phyloP scores from a whole-genome alignment of 148 eudicot genomes.

The Silene latifolia region DNA sequence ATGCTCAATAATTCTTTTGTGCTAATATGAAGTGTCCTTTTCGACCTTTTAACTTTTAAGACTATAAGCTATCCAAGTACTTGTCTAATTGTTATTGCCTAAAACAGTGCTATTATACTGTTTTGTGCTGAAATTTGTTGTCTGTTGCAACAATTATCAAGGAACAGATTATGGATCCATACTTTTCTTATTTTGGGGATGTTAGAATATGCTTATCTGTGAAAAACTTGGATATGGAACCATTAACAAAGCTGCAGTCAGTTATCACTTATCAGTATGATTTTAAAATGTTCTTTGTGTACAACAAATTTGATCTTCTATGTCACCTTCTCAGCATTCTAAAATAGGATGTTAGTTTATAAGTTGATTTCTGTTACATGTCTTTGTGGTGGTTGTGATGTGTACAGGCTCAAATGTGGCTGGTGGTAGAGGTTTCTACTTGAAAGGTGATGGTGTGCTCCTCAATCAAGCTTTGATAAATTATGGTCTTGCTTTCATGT shows the following conservation, averaged over 20 bases:
- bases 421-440: constrained; percentile 95
- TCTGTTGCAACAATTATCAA: no score
- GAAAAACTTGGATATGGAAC: neutral
- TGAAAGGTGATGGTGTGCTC: constrained; percentile 88
- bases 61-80: neutral
- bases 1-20: neutral
- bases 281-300: neutral
- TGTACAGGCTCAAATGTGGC: constrained; percentile 80
- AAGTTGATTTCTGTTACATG: neutral
- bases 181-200: neutral
- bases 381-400: constrained; percentile 14
- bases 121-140: neutral
- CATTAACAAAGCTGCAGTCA: neutral
- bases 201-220: neutral
- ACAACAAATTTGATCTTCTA: neutral
- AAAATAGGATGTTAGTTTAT: neutral
- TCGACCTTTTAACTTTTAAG: neutral
- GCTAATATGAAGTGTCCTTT: neutral
- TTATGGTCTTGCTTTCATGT: constrained; percentile 72
- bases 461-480: constrained; percentile 93
- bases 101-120: neutral
- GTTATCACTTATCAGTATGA: neutral
- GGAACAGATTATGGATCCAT: neutral
- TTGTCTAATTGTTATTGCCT: neutral
- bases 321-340: constrained; percentile 1